These are phyloP conservation scores for Larix kaempferi DNA, from an alignment of 75 land plant genomes.

Conservation along the genomic window DNA sequence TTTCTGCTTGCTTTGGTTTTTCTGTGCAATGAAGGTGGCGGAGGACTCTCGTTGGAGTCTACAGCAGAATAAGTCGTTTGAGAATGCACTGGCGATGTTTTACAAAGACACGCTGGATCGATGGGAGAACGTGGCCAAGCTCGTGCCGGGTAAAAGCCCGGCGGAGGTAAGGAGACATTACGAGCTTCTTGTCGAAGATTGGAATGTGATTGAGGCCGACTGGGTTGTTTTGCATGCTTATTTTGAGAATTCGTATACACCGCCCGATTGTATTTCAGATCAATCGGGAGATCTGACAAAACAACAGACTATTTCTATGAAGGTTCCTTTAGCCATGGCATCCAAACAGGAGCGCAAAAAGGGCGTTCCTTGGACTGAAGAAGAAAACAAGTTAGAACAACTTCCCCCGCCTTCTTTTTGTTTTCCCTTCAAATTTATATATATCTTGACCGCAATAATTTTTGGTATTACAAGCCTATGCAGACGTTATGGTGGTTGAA, in stretches of 20 bases:
- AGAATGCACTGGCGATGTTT: conserved; percentile 55
- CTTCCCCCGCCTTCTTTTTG: too few relatives aligned
- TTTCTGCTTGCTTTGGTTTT: neutral
- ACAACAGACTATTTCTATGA: too few relatives aligned
- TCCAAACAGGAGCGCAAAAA: conserved; percentile 60
- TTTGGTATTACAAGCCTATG: too few relatives aligned
- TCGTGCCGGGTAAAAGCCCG: conserved; percentile 68
- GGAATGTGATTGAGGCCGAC: conserved; percentile 38
- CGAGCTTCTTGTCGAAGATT: conserved; percentile 32
- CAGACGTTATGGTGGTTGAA: too few relatives aligned
- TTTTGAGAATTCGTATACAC: conserved; percentile 5
- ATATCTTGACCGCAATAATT: too few relatives aligned
- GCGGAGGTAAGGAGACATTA: conserved; percentile 63
- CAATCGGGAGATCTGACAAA: neutral
- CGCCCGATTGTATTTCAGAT: neutral
- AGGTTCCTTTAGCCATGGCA: conserved; percentile 7
- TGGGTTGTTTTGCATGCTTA: conserved; percentile 30
- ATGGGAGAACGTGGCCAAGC: conserved; percentile 67
- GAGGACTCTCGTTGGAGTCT: conserved; percentile 37
- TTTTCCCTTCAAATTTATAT: too few relatives aligned
- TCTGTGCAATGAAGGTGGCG: neutral
- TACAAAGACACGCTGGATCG: conserved; percentile 52
- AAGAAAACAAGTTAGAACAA: conserved; percentile 60
- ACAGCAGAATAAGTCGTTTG: conserved; percentile 67
- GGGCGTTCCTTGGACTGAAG: conserved; percentile 83